A percentile compares a stretch with the other conserved stretches of the same genome.
phyloP scores from a whole-genome alignment of 208 protist species.

The Trypanosoma melophagium region DNA sequence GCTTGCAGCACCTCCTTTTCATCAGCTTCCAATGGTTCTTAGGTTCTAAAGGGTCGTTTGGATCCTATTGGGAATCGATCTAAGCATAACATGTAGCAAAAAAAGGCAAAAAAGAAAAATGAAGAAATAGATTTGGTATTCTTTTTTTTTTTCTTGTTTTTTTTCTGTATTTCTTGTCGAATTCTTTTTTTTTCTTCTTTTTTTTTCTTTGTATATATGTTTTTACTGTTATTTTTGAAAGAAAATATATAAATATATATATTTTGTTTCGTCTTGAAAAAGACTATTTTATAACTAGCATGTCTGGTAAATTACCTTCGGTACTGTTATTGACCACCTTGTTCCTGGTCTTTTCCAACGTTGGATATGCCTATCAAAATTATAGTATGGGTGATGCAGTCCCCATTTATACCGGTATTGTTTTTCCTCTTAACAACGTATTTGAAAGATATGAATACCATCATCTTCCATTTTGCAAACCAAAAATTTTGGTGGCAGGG shows the following conservation, averaged over 20 bases:
- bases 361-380: background rate
- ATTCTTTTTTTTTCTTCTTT: background rate
- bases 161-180: too few relatives aligned
- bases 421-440: background rate
- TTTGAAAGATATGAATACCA: constrained; percentile 9
- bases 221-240: background rate
- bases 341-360: background rate
- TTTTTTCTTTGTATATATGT: background rate
- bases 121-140: too few relatives aligned
- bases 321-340: background rate
- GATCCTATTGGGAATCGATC: too few relatives aligned
- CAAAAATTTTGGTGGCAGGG: background rate
- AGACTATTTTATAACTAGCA: background rate
- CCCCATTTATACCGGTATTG: background rate
- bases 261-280: background rate
- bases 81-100: too few relatives aligned
- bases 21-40: too few relatives aligned
- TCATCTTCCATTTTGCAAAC: constrained; percentile 2
- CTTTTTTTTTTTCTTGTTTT: too few relatives aligned
- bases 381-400: constrained; percentile 5
- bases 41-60: too few relatives aligned
- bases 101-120: too few relatives aligned
- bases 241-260: background rate
- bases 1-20: too few relatives aligned
- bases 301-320: background rate